A percentile compares a stretch with the other conserved stretches of the same genome.
Evolutionary conservation across 352 stramenopile genomes (phyloP).

Genomic region (Elongisporangium prolatum): DNA sequence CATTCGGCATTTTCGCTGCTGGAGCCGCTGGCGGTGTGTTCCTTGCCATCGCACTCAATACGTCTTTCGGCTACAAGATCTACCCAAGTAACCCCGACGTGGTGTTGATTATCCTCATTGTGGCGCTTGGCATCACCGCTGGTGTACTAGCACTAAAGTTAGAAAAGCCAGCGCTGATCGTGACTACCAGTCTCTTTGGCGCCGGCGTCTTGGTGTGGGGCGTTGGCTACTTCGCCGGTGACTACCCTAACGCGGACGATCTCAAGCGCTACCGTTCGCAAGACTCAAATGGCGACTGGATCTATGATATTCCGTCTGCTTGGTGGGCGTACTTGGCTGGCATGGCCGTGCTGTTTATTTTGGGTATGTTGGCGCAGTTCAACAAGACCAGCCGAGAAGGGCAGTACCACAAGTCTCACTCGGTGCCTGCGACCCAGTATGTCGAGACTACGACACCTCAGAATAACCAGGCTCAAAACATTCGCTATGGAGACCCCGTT

Average conservation of each 20-base stretch:
- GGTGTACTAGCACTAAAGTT: conserved; percentile 22
- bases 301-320: conserved; percentile 24
- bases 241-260: conserved; percentile 29
- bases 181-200: conserved; percentile 25
- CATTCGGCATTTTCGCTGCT: conserved; percentile 25
- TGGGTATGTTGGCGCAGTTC: conserved; percentile 33
- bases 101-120: conserved; percentile 20
- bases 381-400: conserved; percentile 14
- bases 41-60: conserved; percentile 23
- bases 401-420: conserved; percentile 18
- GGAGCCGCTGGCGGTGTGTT: conserved; percentile 23
- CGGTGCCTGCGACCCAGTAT: conserved; percentile 11
- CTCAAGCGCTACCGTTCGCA: conserved; percentile 22
- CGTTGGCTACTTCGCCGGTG: conserved; percentile 33
- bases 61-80: conserved; percentile 24
- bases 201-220: conserved; percentile 26
- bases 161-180: conserved; percentile 26
- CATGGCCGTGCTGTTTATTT: conserved; percentile 21
- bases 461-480: conserved; percentile 8
- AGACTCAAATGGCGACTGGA: conserved; percentile 14
- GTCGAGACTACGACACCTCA: conserved; percentile 16
- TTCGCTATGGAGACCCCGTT: conserved; percentile 24
- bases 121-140: conserved; percentile 24
- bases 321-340: conserved; percentile 37
- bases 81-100: conserved; percentile 24